These are phyloP conservation scores for Colletotrichum sp. DNA, from an alignment of 2,329 filamentous ascomycete species.

Conservation along the genomic window DNA sequence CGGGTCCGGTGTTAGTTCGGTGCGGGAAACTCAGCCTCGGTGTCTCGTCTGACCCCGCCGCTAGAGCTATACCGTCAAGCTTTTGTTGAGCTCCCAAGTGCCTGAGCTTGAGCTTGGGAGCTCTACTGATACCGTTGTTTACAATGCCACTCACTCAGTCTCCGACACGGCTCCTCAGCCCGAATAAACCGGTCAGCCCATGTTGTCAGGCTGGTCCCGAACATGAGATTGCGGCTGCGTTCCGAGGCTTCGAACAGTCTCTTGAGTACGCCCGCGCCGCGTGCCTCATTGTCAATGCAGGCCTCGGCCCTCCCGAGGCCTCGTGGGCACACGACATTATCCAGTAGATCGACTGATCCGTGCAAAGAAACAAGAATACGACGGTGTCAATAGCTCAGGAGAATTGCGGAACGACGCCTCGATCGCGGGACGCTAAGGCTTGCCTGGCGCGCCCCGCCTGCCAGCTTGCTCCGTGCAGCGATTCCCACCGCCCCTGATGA, in stretches of 20 bases:
- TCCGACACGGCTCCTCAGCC: background rate
- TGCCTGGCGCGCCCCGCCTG: slow-evolving; percentile 11
- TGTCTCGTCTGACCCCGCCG: background rate
- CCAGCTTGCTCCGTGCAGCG: slow-evolving; percentile 11
- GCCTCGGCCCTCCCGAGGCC: background rate
- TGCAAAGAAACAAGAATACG: background rate
- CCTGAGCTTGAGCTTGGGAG: background rate
- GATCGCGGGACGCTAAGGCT: slow-evolving; percentile 16
- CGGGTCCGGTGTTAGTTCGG: background rate
- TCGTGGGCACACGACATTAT: slow-evolving; percentile 2
- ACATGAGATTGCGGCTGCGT: slow-evolving; percentile 2
- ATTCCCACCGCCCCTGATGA: slow-evolving; percentile 18
- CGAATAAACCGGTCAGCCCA: background rate
- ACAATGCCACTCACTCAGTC: background rate
- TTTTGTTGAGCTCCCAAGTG: slow-evolving; percentile 3
- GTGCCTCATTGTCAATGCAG: background rate
- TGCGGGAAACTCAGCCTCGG: background rate
- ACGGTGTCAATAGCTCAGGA: background rate
- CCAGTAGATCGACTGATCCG: background rate
- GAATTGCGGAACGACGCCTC: slow-evolving; percentile 2
- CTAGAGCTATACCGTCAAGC: slow-evolving; percentile 1
- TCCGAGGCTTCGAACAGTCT: background rate
- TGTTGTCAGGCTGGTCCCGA: background rate
- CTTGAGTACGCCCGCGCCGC: background rate
- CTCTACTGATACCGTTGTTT: background rate